Evolutionary conservation across 495 filamentous ascomycete species (phyloP).

Genomic region (Penicillium pulvis): DNA sequence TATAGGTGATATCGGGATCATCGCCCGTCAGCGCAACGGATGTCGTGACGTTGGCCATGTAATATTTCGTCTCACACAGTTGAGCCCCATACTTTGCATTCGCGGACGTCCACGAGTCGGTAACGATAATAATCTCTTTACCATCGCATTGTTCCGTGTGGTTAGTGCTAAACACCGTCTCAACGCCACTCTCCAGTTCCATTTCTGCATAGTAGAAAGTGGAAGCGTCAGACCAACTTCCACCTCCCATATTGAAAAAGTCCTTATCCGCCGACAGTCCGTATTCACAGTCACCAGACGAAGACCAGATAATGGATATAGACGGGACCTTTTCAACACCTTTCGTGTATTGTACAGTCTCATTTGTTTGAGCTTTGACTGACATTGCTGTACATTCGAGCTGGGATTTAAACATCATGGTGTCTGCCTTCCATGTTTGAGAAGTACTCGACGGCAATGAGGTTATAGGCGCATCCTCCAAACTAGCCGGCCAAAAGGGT

Average conservation of each 20-base stretch:
- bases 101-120: slow-evolving; percentile 17
- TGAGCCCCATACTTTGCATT: slow-evolving; percentile 12
- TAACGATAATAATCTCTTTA: slow-evolving; percentile 19
- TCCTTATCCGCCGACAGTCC: slow-evolving; percentile 5
- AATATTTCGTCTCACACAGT: slow-evolving; percentile 32
- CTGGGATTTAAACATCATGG: slow-evolving; percentile 34
- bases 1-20: slow-evolving; percentile 27
- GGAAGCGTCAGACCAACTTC: slow-evolving; percentile 25
- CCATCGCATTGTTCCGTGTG: slow-evolving; percentile 13
- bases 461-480: slow-evolving; percentile 20
- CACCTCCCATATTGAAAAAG: slow-evolving; percentile 20
- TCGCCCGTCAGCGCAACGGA: slow-evolving; percentile 18
- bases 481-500: slow-evolving; percentile 38
- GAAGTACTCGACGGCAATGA: slow-evolving; percentile 20
- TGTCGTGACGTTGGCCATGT: slow-evolving; percentile 31
- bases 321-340: slow-evolving; percentile 1
- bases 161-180: background rate
- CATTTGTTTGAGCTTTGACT: slow-evolving; percentile 7
- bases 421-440: slow-evolving; percentile 35
- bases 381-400: slow-evolving; percentile 30
- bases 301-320: slow-evolving; percentile 19
- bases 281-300: slow-evolving; percentile 19
- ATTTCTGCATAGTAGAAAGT: slow-evolving; percentile 15
- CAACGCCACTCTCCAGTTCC: background rate
- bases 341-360: background rate